Base-by-base conservation (phyloP, 495 filamentous ascomycete species). In the Tuber borchii region DNA sequence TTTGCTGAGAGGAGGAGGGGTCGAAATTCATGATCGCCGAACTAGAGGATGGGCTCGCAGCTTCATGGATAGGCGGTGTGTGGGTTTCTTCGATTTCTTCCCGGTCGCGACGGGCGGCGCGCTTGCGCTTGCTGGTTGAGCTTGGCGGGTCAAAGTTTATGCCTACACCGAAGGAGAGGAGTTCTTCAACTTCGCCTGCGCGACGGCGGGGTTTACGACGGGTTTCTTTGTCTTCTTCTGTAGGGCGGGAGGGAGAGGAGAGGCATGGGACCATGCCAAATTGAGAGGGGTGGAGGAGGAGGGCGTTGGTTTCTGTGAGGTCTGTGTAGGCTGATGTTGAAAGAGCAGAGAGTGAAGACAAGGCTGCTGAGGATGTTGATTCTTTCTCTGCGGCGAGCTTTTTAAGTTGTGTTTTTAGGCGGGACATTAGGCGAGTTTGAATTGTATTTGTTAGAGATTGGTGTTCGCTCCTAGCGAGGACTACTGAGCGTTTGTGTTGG, bases 251-350 rank as follows among this genome's bases (percentile, higher is more conserved):
- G 34, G 80, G 80, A 2, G 80, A 82, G 69, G 79, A 80, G 72
- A 82, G 79, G 16, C 68, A 73, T 74, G 84, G 79, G 84, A 45
- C 90, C 75, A 97, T 89, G 83, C 91, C 92, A 84, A 94, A 97
- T 82, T 99, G 95, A 78, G 91, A 95, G 20, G 96, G 94, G 80
- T 98, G 93, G 10, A 97, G 88, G 44, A 97, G 90, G 8, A 96
- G 88, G 19, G 95, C 93, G 78, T 92, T 96, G 75, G 89, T 91
- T 80, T 98, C 96, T 20, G 91, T 89, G 48, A 97, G 92, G 77
- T 98, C 95, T 6, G 78, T 79, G 70, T 81, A 82, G 56, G 73
- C 73, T 42, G 80, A 75, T 37, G 80, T 80, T 22, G 79, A 82
- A n/a, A 82, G 76, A 5, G 80, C 75, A 17, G 69, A 76, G 17